Conservation (phyloP, 257 asterid species). For the Asclepias syriaca region DNA sequence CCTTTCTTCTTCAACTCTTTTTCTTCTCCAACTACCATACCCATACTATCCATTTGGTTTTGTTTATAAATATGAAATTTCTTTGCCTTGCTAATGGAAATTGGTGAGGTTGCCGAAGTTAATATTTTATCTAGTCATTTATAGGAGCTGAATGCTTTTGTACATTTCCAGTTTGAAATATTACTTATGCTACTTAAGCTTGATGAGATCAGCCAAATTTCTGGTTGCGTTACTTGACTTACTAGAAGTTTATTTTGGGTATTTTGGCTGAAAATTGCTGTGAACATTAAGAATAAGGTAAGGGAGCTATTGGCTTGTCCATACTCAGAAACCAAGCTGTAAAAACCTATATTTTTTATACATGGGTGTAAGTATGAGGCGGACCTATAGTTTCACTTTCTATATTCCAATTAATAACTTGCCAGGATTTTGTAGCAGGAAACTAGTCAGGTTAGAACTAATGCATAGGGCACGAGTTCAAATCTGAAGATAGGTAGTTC, state of each 20-base stretch:
- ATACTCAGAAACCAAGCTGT: background rate
- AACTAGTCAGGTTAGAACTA: slow-evolving; percentile 1
- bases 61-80: background rate
- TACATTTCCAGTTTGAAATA: background rate
- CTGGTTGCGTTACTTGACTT: background rate
- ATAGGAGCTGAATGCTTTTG: background rate
- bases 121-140: slow-evolving; percentile 1
- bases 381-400: background rate
- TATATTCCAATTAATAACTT: background rate
- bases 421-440: background rate
- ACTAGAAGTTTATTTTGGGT: background rate
- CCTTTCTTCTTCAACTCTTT: slow-evolving; percentile 3
- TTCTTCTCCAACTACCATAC: background rate
- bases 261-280: background rate
- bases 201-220: background rate
- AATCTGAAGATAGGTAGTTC: background rate
- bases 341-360: background rate
- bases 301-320: background rate
- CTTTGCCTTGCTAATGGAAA: background rate
- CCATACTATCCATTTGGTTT: background rate
- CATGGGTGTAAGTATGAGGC: background rate
- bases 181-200: background rate
- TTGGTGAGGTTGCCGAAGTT: background rate
- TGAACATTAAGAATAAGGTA: background rate
- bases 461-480: background rate